These are phyloP conservation scores for Hypoxylon sp. DNA, from an alignment of 2,329 filamentous ascomycete genomes.

Conservation along the genomic window DNA sequence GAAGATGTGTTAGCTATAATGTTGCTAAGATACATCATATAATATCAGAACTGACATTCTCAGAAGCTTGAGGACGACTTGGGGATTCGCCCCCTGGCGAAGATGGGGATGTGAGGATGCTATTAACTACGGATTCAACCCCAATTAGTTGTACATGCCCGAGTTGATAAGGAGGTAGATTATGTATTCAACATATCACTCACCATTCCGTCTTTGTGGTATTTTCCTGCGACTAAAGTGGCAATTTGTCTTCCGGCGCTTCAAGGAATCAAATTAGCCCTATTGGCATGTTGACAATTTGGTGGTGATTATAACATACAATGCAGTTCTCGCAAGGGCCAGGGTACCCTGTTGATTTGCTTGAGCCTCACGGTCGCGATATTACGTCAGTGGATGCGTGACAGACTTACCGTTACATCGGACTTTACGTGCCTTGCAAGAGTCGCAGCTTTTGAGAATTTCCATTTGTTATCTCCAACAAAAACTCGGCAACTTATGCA, in stretches of 20 bases:
- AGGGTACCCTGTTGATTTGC: conserved; percentile 37
- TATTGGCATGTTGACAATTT: not conserved
- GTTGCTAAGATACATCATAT: not conserved
- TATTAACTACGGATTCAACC: conserved; percentile 16
- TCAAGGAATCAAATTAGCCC: conserved; percentile 16
- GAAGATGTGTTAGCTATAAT: not conserved
- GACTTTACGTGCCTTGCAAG: conserved; percentile 60
- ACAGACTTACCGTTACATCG: conserved; percentile 56
- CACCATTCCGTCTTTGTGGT: conserved; percentile 48
- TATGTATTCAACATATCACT: conserved; percentile 12
- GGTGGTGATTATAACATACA: conserved; percentile 39
- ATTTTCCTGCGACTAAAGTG: conserved; percentile 49
- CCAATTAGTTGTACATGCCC: conserved; percentile 2
- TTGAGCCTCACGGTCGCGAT: conserved; percentile 25
- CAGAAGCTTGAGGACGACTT: not conserved
- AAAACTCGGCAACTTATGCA: not conserved
- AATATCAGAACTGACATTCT: conserved; percentile 6
- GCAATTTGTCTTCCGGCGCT: conserved; percentile 40
- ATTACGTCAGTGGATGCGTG: conserved; percentile 7
- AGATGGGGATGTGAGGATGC: conserved; percentile 19
- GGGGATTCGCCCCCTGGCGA: conserved; percentile 12
- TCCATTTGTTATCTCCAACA: conserved; percentile 12
- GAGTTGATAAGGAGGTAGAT: no score
- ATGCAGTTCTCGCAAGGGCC: conserved; percentile 52
- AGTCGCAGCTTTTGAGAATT: conserved; percentile 55